Conservation (phyloP, 2,329 filamentous ascomycete genomes). For the Exophiala lecanii-corni region DNA sequence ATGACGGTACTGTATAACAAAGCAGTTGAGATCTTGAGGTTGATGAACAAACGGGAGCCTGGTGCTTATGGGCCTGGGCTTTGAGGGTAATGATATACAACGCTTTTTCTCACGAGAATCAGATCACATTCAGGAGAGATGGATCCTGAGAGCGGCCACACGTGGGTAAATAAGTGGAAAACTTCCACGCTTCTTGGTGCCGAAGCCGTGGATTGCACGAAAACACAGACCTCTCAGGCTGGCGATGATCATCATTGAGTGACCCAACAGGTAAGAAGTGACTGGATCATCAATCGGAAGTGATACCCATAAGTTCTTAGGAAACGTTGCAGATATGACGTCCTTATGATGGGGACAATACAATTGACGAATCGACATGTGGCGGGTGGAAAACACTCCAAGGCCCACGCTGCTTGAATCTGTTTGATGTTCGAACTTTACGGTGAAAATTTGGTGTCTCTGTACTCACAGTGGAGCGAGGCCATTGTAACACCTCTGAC, state of each 20-base stretch:
- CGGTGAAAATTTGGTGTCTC: background rate
- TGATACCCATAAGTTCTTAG: background rate
- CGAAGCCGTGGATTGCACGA: conserved; percentile 21
- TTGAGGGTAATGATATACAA: too few relatives aligned
- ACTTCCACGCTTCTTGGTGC: conserved; percentile 13
- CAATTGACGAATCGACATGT: too few relatives aligned
- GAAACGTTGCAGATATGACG: conserved; percentile 14
- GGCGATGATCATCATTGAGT: conserved; percentile 7
- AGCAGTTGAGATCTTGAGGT: too few relatives aligned
- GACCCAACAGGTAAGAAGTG: background rate
- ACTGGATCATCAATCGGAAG: conserved; percentile 3
- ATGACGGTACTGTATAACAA: too few relatives aligned
- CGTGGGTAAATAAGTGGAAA: conserved; percentile 19
- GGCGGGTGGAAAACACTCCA: too few relatives aligned
- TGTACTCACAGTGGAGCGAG: too few relatives aligned
- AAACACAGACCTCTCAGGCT: conserved; percentile 6
- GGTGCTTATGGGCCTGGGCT: too few relatives aligned
- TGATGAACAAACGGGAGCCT: too few relatives aligned
- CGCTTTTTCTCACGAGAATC: too few relatives aligned
- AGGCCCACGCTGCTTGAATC: background rate
- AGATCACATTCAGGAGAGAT: too few relatives aligned
- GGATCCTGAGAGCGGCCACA: conserved; percentile 9
- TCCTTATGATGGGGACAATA: conserved; percentile 6
- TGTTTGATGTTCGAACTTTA: too few relatives aligned
- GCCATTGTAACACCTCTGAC: too few relatives aligned